phyloP scores from a whole-genome alignment of 148 eudicot species.

The Rhododendron henanense region DNA sequence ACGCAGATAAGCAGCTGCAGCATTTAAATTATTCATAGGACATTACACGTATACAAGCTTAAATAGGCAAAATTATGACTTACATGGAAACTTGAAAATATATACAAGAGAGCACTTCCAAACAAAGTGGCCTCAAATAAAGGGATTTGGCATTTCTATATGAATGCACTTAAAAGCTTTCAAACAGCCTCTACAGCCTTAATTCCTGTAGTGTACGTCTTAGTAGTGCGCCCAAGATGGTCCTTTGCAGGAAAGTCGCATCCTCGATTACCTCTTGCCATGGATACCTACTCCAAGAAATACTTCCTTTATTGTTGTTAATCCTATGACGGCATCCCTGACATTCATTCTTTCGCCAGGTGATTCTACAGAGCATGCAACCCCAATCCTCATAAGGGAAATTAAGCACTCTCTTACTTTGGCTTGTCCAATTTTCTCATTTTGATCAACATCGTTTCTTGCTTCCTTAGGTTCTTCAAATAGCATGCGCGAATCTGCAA shows the following conservation, averaged over 20 bases:
- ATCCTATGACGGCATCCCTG: background rate
- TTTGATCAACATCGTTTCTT: background rate
- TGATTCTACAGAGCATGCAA: slow-evolving; percentile 8
- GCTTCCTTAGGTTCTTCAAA: background rate
- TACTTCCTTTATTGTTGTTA: background rate
- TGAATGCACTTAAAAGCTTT: background rate
- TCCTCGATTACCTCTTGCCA: background rate
- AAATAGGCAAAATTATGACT: background rate
- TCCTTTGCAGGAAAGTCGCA: background rate
- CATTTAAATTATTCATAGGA: background rate
- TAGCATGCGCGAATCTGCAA: background rate
- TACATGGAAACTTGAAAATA: background rate
- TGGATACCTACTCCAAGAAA: slow-evolving; percentile 1
- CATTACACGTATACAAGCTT: background rate
- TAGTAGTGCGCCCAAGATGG: background rate
- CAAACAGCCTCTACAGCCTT: background rate
- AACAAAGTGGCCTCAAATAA: background rate
- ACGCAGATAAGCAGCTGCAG: background rate
- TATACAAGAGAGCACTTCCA: background rate
- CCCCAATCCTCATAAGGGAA: slow-evolving; percentile 4
- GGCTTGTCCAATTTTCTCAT: background rate
- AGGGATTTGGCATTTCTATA: background rate
- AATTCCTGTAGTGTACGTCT: background rate
- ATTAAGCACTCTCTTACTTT: background rate
- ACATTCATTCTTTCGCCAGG: background rate